These are phyloP conservation scores for Lipomyces japonicus DNA, from an alignment of 805 yeast genomes.

Conservation along the genomic window DNA sequence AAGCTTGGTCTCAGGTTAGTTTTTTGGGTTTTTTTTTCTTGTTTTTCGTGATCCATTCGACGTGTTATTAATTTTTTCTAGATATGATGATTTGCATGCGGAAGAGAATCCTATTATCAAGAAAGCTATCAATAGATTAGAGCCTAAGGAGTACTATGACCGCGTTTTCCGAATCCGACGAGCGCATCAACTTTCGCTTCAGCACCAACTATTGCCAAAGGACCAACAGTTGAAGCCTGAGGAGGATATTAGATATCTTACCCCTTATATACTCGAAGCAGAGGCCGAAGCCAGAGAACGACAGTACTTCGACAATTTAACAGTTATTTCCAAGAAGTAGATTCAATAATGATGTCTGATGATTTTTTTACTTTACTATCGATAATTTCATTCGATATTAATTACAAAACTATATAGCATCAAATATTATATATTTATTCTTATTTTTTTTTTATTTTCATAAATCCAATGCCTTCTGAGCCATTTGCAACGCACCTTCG, in stretches of 20 bases:
- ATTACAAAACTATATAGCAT: too few relatives aligned
- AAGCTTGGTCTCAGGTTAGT: conserved; percentile 70
- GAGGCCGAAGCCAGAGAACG: conserved; percentile 89
- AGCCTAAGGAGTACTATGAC: conserved; percentile 77
- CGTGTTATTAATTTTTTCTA: conserved; percentile 22
- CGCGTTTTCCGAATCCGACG: conserved; percentile 89
- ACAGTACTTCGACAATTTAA: conserved; percentile 79
- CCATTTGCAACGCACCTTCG: conserved; percentile 75
- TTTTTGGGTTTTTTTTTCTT: conserved; percentile 1
- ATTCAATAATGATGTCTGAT: too few relatives aligned
- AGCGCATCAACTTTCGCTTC: conserved; percentile 81
- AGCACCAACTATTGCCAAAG: conserved; percentile 81
- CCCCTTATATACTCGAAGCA: conserved; percentile 88
- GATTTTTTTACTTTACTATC: too few relatives aligned
- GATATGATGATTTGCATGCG: conserved; percentile 77
- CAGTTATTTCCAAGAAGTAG: conserved; percentile 32
- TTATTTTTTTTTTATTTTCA: background rate
- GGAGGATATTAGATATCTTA: conserved; percentile 76
- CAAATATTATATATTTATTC: too few relatives aligned
- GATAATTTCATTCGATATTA: too few relatives aligned
- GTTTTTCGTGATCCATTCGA: background rate
- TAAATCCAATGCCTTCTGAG: conserved; percentile 44
- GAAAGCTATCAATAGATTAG: conserved; percentile 84
- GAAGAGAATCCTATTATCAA: conserved; percentile 87
- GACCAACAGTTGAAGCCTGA: conserved; percentile 72